Base-by-base conservation (phyloP, 345 rosid species). In the Gossypium turneri region DNA sequence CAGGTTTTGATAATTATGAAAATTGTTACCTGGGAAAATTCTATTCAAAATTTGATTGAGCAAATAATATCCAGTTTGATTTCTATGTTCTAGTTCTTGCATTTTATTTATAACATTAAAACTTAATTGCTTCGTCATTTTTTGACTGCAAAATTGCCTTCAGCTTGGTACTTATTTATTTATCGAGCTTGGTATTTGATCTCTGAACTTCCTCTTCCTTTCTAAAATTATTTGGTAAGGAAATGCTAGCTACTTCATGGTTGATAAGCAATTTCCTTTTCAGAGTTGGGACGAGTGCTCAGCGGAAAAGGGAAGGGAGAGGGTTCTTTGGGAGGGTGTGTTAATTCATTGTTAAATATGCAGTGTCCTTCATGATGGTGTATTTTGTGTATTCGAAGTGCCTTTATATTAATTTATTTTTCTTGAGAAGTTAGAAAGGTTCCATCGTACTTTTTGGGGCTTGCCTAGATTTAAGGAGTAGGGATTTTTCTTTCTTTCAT, bases 41-140 rank as follows among this genome's bases (percentile, higher is more conserved):
- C 15, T 51, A 27, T 16, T 50, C 5, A 4, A 12, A 69, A 27
- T 15, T 69, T 27, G 73, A 11, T 12, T 9, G 52, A 8, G 10
- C 58, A 68, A 68, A 51, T 16, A 51, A 17, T 16, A 50, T 50
- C 24, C 27, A 8, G 45, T 51, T 51, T 69, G 45, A 27, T 25
- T 51, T 68, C 73, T 25, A 2, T 50, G 59, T 51, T 16, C 51
- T 51, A 25, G 22, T 25, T 17, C 44, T 10, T 25, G 73, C 59
- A 51, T 69, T 67, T 48, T 67, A 20, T 69, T 29, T n/a, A 16
- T 27, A 51, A 69, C 45, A 51, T n/a, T 69, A 27, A 27, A 68
- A 27, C 9, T 69, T 51, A 2, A 9, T 25, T 51, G 2, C 44
- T 25, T 25, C 16, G 72, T 68, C 24, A 25, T 22, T 24, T 2